Evolutionary conservation across 768 basidiomycete genomes (phyloP).

Genomic region (Lentinula sp.): DNA sequence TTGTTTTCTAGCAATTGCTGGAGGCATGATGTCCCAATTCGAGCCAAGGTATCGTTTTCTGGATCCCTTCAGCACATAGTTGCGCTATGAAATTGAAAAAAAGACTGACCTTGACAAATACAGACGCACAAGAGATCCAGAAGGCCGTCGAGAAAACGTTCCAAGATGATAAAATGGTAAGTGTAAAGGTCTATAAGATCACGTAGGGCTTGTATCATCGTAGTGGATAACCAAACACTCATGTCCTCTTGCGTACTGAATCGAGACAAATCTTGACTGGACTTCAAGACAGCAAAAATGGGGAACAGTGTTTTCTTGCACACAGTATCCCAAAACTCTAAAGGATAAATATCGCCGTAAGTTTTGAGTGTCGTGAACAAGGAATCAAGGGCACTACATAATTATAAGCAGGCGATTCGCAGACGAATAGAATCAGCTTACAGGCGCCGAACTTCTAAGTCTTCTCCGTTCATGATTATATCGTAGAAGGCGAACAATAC

Average conservation of each 20-base stretch:
- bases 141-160: constrained; percentile 88
- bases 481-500: constrained; percentile 97
- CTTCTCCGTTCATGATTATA: constrained; percentile 99
- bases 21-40: constrained; percentile 95
- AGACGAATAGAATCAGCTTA: constrained; percentile 35
- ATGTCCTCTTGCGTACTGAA: constrained; percentile 98
- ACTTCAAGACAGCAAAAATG: constrained; percentile 93
- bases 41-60: constrained; percentile 98
- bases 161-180: constrained; percentile 87
- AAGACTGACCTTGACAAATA: constrained; percentile 87
- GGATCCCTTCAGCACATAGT: constrained; percentile 8
- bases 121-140: constrained; percentile 91
- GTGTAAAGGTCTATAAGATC: constrained; percentile 96
- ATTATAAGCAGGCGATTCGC: not conserved
- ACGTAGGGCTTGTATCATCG: constrained; percentile 96
- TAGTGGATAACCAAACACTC: constrained; percentile 99
- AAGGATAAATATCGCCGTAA: constrained; percentile 77
- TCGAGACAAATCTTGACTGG: constrained; percentile 84
- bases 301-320: constrained; percentile 96
- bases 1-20: constrained; percentile 95
- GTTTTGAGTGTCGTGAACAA: constrained; percentile 91
- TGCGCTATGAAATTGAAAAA: not conserved
- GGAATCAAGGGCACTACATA: constrained; percentile 85
- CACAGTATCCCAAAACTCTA: constrained; percentile 97
- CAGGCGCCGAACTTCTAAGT: constrained; percentile 94